These are phyloP conservation scores for Capsella bursapastoris DNA, from an alignment of 345 rosid species.

Conservation along the genomic window DNA sequence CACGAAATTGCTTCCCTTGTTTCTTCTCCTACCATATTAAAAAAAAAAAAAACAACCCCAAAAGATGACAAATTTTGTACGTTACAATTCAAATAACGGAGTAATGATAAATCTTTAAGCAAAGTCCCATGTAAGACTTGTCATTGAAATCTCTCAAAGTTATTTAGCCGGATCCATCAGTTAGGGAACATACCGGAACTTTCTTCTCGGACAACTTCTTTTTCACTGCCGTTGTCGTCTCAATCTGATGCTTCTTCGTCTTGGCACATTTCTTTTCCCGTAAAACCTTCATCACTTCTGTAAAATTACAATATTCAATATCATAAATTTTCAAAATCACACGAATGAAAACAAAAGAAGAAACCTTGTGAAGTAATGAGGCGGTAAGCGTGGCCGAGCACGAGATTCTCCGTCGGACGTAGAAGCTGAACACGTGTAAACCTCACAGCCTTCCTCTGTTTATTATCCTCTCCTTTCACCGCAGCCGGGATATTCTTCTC, in stretches of 20 bases:
- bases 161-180: constrained; percentile 24
- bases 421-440: constrained; percentile 91
- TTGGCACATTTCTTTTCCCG: constrained; percentile 78
- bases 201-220: constrained; percentile 45
- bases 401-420: constrained; percentile 72
- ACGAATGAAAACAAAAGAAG: neutral
- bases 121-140: neutral
- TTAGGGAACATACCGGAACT: constrained; percentile 41
- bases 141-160: too few species aligned
- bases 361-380: constrained; percentile 91
- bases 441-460: constrained; percentile 39
- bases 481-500: constrained; percentile 33
- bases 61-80: neutral
- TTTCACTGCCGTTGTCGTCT: constrained; percentile 30
- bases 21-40: constrained; percentile 48
- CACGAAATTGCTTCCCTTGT: constrained; percentile 52
- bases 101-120: constrained; percentile 24
- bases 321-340: neutral
- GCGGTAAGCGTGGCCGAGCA: constrained; percentile 90
- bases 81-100: neutral
- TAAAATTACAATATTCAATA: neutral
- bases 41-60: neutral
- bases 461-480: constrained; percentile 25
- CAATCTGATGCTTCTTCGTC: constrained; percentile 59
- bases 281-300: constrained; percentile 86